Evolutionary conservation across 176 grass and related monocot species (phyloP), one percentile per base, ranked within the genome.

Genomic region (Triticum aestivum): DNA sequence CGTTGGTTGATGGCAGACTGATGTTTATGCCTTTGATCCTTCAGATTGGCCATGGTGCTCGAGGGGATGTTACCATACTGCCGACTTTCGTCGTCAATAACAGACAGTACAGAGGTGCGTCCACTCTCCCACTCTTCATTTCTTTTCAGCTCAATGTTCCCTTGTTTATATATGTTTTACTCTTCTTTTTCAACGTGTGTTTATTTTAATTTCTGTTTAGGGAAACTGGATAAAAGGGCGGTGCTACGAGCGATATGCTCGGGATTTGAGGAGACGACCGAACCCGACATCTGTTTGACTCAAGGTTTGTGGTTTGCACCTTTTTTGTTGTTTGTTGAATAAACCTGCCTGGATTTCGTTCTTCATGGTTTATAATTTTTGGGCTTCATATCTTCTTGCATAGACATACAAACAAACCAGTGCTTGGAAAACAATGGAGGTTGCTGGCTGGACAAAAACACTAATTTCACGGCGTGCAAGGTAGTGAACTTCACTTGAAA

Each of bases 381-480:
- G 56, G 14, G 27, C n/a, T 69, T 29, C 65, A 42, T 51, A 34
- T 73, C 4, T 74, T 69, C 69, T 67, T 17, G 6, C 17, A 20
- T 33, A 94, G 95, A 94, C 10, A 94, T 97, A 12, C 73, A 97
- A 89, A 97, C 95, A 89, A 97, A 97, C 68, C 90, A 97, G 83
- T 97, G 95, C 86, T 91, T 97, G 90, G 95, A 94, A 26, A 92
- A 94, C 83, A 97, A 97, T 87, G 95, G 92, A 83, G 95, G 95
- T 77, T 97, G 95, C 63, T 97, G 95, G 95, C 85, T 83, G 75
- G 90, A 94, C 52, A 87, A 88, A 32, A 24, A 73, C 65, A 81
- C 62, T 73, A 94, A 91, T 73, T 85, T 94, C 51, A 91, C 92
- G 61, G 92, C 95, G 14, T 97, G 95, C 92, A 97, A 92, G 95